Evolutionary conservation across 2,329 filamentous ascomycete species (phyloP).

Genomic region (Sclerotinia glacialis): DNA sequence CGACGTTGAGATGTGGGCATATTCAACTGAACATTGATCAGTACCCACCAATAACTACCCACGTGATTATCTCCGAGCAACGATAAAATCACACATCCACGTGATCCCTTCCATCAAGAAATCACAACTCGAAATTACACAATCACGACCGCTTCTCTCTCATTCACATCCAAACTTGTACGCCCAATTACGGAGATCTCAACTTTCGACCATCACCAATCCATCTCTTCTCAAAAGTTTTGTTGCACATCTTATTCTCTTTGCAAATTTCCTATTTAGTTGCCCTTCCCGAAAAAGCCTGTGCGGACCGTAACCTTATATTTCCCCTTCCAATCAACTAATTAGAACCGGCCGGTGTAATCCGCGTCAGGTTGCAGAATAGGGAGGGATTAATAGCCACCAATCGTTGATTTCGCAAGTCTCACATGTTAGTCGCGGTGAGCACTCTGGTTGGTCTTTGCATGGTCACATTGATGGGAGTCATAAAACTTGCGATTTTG

Average conservation of each 20-base stretch:
- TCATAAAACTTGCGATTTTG: background rate
- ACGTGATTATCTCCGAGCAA: background rate
- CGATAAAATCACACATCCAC: background rate
- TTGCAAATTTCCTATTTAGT: slow-evolving; percentile 20
- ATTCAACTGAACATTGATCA: background rate
- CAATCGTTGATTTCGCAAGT: background rate
- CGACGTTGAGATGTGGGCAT: background rate
- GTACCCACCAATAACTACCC: background rate
- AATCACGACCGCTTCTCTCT: too few relatives aligned
- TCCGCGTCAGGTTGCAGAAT: background rate
- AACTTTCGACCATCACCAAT: background rate
- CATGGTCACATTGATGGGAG: background rate
- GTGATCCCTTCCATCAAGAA: too few relatives aligned
- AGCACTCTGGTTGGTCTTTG: background rate
- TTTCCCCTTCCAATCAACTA: background rate
- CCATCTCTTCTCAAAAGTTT: background rate
- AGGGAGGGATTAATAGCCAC: background rate
- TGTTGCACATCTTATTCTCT: slow-evolving; percentile 16
- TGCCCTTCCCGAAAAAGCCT: background rate
- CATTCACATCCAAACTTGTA: background rate
- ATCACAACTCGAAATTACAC: too few relatives aligned
- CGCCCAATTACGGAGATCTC: background rate
- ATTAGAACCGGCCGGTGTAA: background rate
- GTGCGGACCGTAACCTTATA: background rate
- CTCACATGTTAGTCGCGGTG: background rate